Conservation (phyloP, 345 rosid species). For the Microcos paniculata region DNA sequence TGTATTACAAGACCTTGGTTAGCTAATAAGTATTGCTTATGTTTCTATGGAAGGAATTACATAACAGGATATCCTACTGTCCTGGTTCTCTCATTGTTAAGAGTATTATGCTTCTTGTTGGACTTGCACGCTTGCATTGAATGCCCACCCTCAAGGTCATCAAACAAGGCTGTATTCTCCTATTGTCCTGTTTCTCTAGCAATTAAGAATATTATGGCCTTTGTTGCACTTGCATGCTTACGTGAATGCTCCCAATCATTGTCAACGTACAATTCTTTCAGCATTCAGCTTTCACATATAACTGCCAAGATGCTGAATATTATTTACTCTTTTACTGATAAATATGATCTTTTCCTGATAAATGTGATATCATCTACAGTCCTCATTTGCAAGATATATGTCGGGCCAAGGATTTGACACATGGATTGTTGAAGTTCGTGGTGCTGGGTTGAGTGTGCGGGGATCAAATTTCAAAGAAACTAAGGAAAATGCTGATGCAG, state of each 20-base stretch:
- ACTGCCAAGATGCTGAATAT: not conserved
- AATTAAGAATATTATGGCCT: not conserved
- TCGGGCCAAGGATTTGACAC: constrained; percentile 92
- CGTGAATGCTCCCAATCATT: not conserved
- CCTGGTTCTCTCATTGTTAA: no score
- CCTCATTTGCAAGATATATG: constrained; percentile 88
- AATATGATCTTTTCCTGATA: constrained; percentile 10
- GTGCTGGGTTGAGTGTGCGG: constrained; percentile 84
- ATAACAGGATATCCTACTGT: no score
- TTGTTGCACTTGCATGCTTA: not conserved
- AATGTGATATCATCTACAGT: constrained; percentile 40
- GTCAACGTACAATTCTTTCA: not conserved
- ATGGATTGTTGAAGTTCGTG: constrained; percentile 94
- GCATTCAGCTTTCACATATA: not conserved
- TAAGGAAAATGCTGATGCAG: constrained; percentile 46
- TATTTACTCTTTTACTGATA: not conserved
- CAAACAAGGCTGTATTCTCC: not conserved
- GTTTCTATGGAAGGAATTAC: no score
- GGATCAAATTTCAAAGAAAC: constrained; percentile 56
- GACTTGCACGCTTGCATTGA: not conserved
- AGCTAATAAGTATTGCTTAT: no score
- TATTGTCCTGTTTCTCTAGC: not conserved
- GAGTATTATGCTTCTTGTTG: not conserved
- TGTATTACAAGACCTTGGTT: no score
- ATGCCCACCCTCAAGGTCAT: not conserved